Evolutionary conservation across 2,329 filamentous ascomycete species (phyloP), one percentile per base, ranked within the genome.

Genomic region (Colletotrichum eleusines): DNA sequence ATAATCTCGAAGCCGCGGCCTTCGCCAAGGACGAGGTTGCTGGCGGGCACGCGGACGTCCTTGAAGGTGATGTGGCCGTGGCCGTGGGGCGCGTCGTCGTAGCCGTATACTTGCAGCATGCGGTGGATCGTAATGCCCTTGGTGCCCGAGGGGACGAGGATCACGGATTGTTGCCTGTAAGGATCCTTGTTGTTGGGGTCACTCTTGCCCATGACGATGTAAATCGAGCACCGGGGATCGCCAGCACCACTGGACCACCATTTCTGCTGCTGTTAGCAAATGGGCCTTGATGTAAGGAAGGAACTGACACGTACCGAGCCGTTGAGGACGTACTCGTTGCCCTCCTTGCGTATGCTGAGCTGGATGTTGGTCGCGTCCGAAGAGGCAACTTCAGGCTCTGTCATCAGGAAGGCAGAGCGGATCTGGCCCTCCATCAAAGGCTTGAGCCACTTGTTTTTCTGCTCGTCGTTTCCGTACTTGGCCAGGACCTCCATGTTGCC

Each of bases 231-330:
- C 76, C 95, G 89, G 69, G 92, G 92, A 83, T 99, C 96, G 69
- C 96, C 96, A 23, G 95, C 94, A 74, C 96, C 96, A 74, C 94
- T 97, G 35, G 94, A 97, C 96, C 96, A 99, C 96, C 96, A 99
- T 94, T 99, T 99, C 89, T 95, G 76, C 69, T 8, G 0, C 18
- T 3, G 42, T 73, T 26, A 73, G 61, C 42, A 46, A 20, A 38
- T 4, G 12, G 1, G 4, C 8, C 1, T 28, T 1, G 5, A 18
- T 26, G 11, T 4, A 2, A 3, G 12, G 20, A n/a, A 2, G 18
- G 8, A 16, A 9, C 14, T 31, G 16, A 50, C 5, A 80, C 87
- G 70, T 83, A 94, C 92, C 76, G 90, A 88, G 68, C 96, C 96
- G 78, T 98, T 98, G 64, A 99, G 87, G 23, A 98, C 90, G 79